These are phyloP conservation scores for Suillus cothurnatus DNA, from an alignment of 768 basidiomycete genomes.

Conservation along the genomic window DNA sequence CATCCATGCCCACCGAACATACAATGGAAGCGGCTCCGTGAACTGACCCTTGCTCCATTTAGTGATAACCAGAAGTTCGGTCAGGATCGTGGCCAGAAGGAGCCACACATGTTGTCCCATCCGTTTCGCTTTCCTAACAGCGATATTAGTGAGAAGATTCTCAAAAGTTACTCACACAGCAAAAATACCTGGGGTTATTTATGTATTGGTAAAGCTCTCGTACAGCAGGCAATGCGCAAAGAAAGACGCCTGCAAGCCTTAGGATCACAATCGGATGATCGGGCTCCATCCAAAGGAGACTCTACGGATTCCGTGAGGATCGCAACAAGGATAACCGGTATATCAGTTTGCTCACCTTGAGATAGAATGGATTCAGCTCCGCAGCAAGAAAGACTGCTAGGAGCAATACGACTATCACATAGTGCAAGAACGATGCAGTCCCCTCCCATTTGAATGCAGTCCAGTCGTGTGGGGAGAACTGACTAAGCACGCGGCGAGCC, in stretches of 20 bases:
- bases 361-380: conserved; percentile 86
- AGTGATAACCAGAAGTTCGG: conserved; percentile 76
- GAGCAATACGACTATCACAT: conserved; percentile 71
- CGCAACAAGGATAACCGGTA: conserved; percentile 10
- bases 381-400: conserved; percentile 81
- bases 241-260: conserved; percentile 71
- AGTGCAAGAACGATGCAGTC: conserved; percentile 75
- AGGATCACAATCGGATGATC: conserved; percentile 84
- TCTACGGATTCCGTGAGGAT: conserved; percentile 37
- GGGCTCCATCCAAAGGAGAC: conserved; percentile 85
- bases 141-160: conserved; percentile 8
- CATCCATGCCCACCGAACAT: conserved; percentile 70
- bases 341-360: conserved; percentile 57
- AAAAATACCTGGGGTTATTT: conserved; percentile 72
- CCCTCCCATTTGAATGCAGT: conserved; percentile 88
- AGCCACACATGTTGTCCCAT: conserved; percentile 93
- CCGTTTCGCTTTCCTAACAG: conserved; percentile 70
- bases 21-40: conserved; percentile 57
- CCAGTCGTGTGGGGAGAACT: conserved; percentile 87
- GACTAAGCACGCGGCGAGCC: conserved; percentile 75
- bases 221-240: conserved; percentile 86
- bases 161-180: not conserved
- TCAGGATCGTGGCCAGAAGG: conserved; percentile 80
- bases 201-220: conserved; percentile 84
- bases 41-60: conserved; percentile 85